These are phyloP conservation scores for Picea sitchensis DNA, from an alignment of 75 land plant genomes.

Conservation along the genomic window DNA sequence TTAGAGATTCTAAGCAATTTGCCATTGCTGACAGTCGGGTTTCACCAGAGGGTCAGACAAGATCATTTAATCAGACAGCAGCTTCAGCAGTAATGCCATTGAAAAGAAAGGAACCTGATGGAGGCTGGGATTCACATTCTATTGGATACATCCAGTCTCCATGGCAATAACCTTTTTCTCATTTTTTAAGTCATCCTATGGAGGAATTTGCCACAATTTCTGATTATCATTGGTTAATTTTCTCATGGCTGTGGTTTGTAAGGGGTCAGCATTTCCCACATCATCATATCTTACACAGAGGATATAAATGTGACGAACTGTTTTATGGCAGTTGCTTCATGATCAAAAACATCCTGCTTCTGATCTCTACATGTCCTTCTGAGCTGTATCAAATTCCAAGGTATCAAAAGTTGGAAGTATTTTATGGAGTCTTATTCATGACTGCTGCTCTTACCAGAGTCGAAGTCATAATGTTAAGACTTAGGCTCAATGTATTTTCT, in stretches of 20 bases:
- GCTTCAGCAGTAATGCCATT: constrained; percentile 18
- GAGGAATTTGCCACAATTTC: constrained; percentile 2
- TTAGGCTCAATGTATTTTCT: constrained; percentile 12
- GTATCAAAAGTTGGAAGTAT: background rate
- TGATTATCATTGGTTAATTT: background rate
- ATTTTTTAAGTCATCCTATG: background rate
- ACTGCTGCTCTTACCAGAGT: constrained; percentile 3
- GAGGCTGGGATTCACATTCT: constrained; percentile 64
- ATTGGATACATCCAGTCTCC: constrained; percentile 40
- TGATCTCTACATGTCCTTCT: background rate
- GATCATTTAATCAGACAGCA: constrained; percentile 18
- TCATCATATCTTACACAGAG: background rate
- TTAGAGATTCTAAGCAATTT: constrained; percentile 43
- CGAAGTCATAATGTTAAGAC: background rate
- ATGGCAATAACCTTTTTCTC: constrained; percentile 47
- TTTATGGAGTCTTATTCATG: background rate
- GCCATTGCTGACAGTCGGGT: constrained; percentile 40
- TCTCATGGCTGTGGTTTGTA: constrained; percentile 2
- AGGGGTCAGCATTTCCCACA: background rate
- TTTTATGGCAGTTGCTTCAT: background rate
- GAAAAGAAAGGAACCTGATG: constrained; percentile 90
- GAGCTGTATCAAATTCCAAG: background rate
- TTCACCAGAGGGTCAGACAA: constrained; percentile 34
- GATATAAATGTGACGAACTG: background rate
- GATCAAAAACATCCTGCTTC: constrained; percentile 2